A percentile compares a stretch with the other conserved stretches of the same genome.
Conservation (phyloP, 2,329 filamentous ascomycete genomes). For the Cladophialophora chaetospira region DNA sequence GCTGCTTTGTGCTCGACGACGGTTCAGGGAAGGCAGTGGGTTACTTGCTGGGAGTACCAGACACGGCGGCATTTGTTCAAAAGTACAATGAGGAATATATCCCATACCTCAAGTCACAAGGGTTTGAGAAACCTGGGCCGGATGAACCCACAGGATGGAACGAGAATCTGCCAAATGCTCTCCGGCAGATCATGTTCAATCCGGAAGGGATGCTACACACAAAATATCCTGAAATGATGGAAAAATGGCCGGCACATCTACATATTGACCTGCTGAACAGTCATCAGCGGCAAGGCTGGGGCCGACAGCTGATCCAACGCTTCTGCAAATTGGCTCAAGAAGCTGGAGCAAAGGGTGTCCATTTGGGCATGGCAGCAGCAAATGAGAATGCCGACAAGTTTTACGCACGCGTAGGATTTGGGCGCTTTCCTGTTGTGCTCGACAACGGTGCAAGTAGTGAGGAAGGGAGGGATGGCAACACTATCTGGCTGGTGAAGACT, state of each 20-base stretch:
- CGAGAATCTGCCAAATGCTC: conserved; percentile 23
- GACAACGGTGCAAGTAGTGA: conserved; percentile 28
- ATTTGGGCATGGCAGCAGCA: conserved; percentile 29
- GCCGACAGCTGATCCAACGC: conserved; percentile 24
- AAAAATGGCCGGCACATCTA: conserved; percentile 29
- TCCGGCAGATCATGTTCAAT: conserved; percentile 26
- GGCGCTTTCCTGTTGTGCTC: conserved; percentile 23
- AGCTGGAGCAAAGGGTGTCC: conserved; percentile 20
- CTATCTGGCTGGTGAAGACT: conserved; percentile 29
- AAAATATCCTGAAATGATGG: conserved; percentile 25
- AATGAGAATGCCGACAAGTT: conserved; percentile 29
- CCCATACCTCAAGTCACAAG: conserved; percentile 17
- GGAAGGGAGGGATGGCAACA: conserved; percentile 22
- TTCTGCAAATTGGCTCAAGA: conserved; percentile 16
- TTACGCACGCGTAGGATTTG: conserved; percentile 30
- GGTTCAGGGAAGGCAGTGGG: conserved; percentile 29
- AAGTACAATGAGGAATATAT: conserved; percentile 20
- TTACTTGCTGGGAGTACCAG: conserved; percentile 25
- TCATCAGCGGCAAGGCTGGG: conserved; percentile 28
- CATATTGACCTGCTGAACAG: conserved; percentile 29
- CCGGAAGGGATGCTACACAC: conserved; percentile 25
- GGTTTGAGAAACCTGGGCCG: conserved; percentile 18
- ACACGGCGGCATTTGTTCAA: conserved; percentile 28
- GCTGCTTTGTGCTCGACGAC: conserved; percentile 31
- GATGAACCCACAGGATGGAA: conserved; percentile 19